Percentiles rank a stretch among this genome's conserved stretches.
Evolutionary conservation across 2,329 filamentous ascomycete species (phyloP).

Genomic region (Alternaria sp.): DNA sequence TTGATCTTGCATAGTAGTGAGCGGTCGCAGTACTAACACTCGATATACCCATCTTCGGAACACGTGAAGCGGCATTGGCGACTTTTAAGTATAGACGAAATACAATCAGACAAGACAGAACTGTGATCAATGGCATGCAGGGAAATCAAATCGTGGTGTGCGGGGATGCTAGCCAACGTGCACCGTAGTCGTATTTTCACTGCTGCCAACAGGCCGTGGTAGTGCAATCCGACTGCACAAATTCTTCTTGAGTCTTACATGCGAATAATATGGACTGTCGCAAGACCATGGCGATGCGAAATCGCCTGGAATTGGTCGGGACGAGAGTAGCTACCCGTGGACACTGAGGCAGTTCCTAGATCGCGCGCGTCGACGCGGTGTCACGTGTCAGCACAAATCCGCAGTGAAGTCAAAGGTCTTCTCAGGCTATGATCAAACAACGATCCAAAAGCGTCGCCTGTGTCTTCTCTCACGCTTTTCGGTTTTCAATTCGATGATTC

Average conservation of each 20-base stretch:
- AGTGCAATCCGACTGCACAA: not conserved
- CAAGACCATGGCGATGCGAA: not conserved
- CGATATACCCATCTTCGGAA: slow-evolving; percentile 17
- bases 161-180: not conserved
- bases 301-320: not conserved
- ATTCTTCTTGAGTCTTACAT: not conserved
- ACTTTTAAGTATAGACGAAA: slow-evolving; percentile 6
- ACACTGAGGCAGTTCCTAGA: not conserved
- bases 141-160: not conserved
- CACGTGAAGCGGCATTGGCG: not conserved
- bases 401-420: not conserved
- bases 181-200: not conserved
- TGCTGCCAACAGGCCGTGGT: not conserved
- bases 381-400: slow-evolving; percentile 11
- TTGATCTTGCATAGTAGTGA: slow-evolving; percentile 20
- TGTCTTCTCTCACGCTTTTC: not conserved
- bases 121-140: not conserved
- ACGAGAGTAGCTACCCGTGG: not conserved
- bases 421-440: too few relatives aligned
- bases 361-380: slow-evolving; percentile 17
- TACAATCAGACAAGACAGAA: not conserved
- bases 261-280: not conserved
- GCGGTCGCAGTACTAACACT: slow-evolving; percentile 7
- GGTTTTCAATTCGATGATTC: not conserved
- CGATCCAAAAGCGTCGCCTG: not conserved